Base-by-base conservation (phyloP, 306 rosid genomes). In the Dryas alaskensis region DNA sequence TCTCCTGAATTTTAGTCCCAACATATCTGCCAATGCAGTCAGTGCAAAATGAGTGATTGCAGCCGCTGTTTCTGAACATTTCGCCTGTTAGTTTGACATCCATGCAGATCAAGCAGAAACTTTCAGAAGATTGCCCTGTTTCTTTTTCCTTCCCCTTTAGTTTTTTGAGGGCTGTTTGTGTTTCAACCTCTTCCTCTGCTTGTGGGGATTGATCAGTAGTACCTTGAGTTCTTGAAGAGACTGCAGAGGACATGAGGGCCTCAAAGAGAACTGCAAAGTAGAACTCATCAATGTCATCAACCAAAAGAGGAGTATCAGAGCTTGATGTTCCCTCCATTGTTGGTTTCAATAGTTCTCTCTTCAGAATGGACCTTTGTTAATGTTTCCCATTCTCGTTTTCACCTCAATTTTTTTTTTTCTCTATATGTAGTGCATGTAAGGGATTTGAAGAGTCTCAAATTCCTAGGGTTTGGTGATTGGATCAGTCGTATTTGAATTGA, bases 201-300 rank as follows among this genome's bases (percentile, higher is more conserved):
- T 14, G 10, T 7, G 7, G 25, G 10, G 51, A 11, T 11, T 75
- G 59, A 4, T 22, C 47, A 39, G n/a, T 7, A 43, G 40, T 9
- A 37, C 27, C 40, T 16, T 39, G 5, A 12, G 11, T 43, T 73
- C 12, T 60, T 19, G 73, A 49, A 70, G 72, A 22, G 4, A 55
- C 39, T 13, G 70, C 65, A 0, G 92, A 85, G 70, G 93, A 86
- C 66, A 84, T 57, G 1, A 89, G 81, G 4, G 82, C 87, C 47
- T 88, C 90, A 19, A 39, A 31, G 16, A 88, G 85, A 13, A 84
- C 91, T 59, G 84, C 78, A 46, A 88, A 86, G 84, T 88, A 88
- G 73, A 85, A 81, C 19, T 90, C 91, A 75, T 88, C n/a, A n/a
- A n/a, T n/a, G n/a, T n/a, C n/a, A n/a, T n/a, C 96, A 10, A 81